These are phyloP conservation scores for Benincasa hispida DNA, from an alignment of 306 rosid genomes.

Conservation along the genomic window DNA sequence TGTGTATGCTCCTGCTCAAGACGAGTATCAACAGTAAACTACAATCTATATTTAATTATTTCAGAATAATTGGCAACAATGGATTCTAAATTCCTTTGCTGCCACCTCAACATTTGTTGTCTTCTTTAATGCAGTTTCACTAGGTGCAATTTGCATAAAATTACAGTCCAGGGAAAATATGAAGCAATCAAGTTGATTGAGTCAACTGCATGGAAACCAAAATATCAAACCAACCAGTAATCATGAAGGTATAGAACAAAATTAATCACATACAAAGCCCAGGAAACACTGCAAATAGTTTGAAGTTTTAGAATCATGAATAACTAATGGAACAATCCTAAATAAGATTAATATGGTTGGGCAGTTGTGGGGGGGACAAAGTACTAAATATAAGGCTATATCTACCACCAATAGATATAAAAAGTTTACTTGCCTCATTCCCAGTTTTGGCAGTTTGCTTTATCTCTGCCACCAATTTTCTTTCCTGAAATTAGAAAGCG, in stretches of 20 bases:
- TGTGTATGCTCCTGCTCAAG: neutral
- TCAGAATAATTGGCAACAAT: neutral
- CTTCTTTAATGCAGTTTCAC: neutral
- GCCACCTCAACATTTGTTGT: neutral
- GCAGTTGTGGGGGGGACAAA: neutral
- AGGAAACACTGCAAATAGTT: neutral
- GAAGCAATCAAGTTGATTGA: neutral
- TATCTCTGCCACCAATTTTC: constrained; percentile 84
- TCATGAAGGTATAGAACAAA: neutral
- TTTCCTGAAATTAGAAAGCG: constrained; percentile 46
- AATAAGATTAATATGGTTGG: neutral
- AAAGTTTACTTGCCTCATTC: constrained; percentile 51
- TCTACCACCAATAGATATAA: neutral
- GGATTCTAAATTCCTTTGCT: neutral
- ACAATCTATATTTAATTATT: neutral
- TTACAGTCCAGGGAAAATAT: neutral
- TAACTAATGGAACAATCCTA: neutral
- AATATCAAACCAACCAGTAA: neutral
- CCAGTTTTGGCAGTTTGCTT: constrained; percentile 84
- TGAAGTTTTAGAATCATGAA: neutral
- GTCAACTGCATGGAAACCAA: neutral
- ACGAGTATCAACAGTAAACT: neutral
- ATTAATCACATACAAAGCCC: neutral
- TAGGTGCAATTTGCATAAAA: neutral
- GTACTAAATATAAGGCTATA: neutral